Evolutionary conservation across 805 yeast genomes (phyloP).

Genomic region (Nakazawaea sp.): DNA sequence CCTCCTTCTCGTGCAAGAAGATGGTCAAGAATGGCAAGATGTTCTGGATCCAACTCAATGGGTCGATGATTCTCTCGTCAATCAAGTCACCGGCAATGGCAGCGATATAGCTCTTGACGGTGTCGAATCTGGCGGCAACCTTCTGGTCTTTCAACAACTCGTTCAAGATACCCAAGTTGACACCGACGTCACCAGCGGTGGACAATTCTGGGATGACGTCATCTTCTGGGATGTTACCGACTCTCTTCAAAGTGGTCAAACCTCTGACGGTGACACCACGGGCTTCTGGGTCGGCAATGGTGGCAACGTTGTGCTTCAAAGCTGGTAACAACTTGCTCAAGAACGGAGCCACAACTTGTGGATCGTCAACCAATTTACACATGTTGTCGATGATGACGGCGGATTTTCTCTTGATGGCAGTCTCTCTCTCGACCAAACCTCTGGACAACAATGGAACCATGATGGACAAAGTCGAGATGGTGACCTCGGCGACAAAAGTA

Average conservation of each 20-base stretch:
- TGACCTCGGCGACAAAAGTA: constrained; percentile 98
- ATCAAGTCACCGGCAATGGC: constrained; percentile 98
- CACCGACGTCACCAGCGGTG: constrained; percentile 94
- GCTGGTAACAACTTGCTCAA: constrained; percentile 93
- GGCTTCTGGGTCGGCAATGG: constrained; percentile 99
- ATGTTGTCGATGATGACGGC: constrained; percentile 99
- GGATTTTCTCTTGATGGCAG: constrained; percentile 98
- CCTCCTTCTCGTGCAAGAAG: constrained; percentile 89
- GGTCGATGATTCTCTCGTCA: constrained; percentile 95
- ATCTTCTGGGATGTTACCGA: constrained; percentile 90
- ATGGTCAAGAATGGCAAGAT: constrained; percentile 92
- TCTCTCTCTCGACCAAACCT: constrained; percentile 99
- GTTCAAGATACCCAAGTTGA: constrained; percentile 78
- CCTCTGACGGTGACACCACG: constrained; percentile 98
- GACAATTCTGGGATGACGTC: constrained; percentile 95
- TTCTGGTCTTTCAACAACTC: constrained; percentile 63
- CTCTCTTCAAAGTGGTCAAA: constrained; percentile 95
- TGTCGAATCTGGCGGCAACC: constrained; percentile 70
- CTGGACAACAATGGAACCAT: constrained; percentile 98
- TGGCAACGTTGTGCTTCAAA: constrained; percentile 85
- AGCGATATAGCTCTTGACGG: constrained; percentile 78
- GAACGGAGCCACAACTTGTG: constrained; percentile 99
- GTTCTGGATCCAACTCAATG: constrained; percentile 83
- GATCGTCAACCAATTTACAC: constrained; percentile 99
- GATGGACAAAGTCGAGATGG: constrained; percentile 98